A percentile compares a stretch with the other conserved stretches of the same genome.
Evolutionary conservation across 2,329 filamentous ascomycete genomes (phyloP).

Genomic region (Juglanconis sp.): DNA sequence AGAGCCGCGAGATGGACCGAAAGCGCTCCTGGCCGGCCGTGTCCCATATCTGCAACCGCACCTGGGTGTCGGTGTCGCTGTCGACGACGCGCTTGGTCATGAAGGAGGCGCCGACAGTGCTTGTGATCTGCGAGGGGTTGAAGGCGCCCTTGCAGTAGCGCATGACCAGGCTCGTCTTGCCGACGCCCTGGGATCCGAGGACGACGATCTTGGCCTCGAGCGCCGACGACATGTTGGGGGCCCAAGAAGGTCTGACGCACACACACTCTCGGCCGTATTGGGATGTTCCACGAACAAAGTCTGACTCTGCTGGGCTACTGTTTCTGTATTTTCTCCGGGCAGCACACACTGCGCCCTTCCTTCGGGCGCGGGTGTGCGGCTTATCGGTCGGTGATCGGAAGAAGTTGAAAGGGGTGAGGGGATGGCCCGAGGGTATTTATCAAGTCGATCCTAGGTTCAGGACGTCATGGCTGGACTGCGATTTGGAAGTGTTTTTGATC

Average conservation of each 20-base stretch:
- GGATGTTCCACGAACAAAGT: no score
- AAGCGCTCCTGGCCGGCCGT: conserved; percentile 95
- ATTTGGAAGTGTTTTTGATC: no score
- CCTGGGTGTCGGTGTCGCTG: conserved; percentile 77
- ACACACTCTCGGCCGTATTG: not conserved
- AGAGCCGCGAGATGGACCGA: conserved; percentile 87
- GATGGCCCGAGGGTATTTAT: no score
- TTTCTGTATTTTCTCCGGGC: no score
- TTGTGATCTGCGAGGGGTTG: conserved; percentile 60
- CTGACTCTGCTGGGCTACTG: no score
- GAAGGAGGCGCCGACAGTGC: conserved; percentile 78
- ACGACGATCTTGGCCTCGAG: conserved; percentile 81
- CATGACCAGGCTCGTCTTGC: conserved; percentile 75
- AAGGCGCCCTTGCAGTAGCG: conserved; percentile 73
- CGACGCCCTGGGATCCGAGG: conserved; percentile 74
- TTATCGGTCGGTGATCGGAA: no score
- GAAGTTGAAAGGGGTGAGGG: no score
- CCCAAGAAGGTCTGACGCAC: not conserved
- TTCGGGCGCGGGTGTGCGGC: no score
- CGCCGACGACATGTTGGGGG: conserved; percentile 42
- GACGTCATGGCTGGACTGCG: no score
- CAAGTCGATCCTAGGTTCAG: no score
- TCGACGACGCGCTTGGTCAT: conserved; percentile 78
- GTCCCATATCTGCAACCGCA: conserved; percentile 95
- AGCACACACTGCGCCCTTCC: no score